These are phyloP conservation scores for Penicillium polonicum DNA, from an alignment of 2,329 filamentous ascomycete species.

Conservation along the genomic window DNA sequence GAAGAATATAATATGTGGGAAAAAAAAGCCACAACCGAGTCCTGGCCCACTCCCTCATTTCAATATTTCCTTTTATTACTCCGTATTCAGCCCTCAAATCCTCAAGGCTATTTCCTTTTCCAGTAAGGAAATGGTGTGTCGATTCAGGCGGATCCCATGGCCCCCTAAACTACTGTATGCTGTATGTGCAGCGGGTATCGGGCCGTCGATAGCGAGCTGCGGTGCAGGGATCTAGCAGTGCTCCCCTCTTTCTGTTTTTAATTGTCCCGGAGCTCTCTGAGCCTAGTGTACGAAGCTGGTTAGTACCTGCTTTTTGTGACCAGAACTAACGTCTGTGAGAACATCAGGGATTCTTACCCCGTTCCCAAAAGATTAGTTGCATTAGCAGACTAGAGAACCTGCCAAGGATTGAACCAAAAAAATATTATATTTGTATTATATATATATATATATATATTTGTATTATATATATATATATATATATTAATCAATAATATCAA, in stretches of 20 bases:
- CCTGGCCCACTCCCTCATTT: not conserved
- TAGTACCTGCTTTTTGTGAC: slow-evolving; percentile 4
- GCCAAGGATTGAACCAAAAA: not conserved
- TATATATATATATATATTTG: too few relatives aligned
- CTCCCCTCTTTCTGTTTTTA: slow-evolving; percentile 2
- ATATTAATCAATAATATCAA: not conserved
- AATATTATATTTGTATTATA: not conserved
- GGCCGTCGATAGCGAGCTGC: slow-evolving; percentile 30
- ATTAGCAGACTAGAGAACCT: not conserved
- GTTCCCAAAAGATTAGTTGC: not conserved
- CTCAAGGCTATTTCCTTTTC: not conserved
- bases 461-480: not conserved
- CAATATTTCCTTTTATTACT: too few relatives aligned
- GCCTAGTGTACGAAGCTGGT: not conserved
- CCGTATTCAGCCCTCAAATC: not conserved
- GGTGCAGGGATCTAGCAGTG: slow-evolving; percentile 24
- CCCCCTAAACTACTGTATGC: slow-evolving; percentile 21
- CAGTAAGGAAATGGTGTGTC: not conserved
- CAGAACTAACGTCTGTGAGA: not conserved
- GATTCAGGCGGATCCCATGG: slow-evolving; percentile 12
- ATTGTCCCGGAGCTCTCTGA: not conserved
- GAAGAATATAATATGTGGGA: not conserved
- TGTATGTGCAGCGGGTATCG: slow-evolving; percentile 29
- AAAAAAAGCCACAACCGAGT: slow-evolving; percentile 7
- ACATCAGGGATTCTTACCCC: not conserved